phyloP scores from a whole-genome alignment of 495 filamentous ascomycete genomes.

The Podospora tetraspora region DNA sequence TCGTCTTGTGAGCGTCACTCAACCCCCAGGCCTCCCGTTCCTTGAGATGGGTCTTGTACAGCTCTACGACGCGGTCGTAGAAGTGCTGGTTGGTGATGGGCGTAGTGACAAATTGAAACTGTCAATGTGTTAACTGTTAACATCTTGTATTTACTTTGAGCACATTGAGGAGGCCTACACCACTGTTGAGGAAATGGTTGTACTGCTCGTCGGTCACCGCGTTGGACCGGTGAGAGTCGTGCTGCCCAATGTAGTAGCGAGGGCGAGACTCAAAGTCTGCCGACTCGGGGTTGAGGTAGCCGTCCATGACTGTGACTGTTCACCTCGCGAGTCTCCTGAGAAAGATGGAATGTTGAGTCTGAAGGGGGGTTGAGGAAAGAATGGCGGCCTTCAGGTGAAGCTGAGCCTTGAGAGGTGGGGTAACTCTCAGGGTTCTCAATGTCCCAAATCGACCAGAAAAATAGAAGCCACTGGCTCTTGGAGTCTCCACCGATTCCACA shows the following conservation, averaged over 20 bases:
- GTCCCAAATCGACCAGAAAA: neutral
- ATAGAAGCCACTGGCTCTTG: neutral
- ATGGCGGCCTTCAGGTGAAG: neutral
- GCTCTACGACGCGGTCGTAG: constrained; percentile 63
- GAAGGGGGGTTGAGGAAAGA: neutral
- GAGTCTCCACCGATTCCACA: neutral
- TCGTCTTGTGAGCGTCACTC: constrained; percentile 19
- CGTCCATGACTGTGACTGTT: constrained; percentile 16
- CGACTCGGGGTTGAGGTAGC: constrained; percentile 44
- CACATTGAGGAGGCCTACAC: constrained; percentile 38
- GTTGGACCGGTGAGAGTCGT: constrained; percentile 62
- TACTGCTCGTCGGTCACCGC: constrained; percentile 61
- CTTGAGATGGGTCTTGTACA: constrained; percentile 54
- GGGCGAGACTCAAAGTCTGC: constrained; percentile 45
- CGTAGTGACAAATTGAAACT: constrained; percentile 93
- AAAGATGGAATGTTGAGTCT: neutral
- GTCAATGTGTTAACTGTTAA: constrained; percentile 4
- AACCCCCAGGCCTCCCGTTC: constrained; percentile 27
- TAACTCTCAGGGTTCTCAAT: neutral
- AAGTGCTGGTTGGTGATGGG: constrained; percentile 83
- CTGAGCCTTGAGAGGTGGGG: neutral
- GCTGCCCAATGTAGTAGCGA: constrained; percentile 75
- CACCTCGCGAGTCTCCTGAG: neutral
- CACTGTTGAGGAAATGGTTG: constrained; percentile 58
- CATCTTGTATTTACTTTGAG: neutral